Base-by-base conservation (phyloP, 345 rosid genomes). In the Ceriops tagal region DNA sequence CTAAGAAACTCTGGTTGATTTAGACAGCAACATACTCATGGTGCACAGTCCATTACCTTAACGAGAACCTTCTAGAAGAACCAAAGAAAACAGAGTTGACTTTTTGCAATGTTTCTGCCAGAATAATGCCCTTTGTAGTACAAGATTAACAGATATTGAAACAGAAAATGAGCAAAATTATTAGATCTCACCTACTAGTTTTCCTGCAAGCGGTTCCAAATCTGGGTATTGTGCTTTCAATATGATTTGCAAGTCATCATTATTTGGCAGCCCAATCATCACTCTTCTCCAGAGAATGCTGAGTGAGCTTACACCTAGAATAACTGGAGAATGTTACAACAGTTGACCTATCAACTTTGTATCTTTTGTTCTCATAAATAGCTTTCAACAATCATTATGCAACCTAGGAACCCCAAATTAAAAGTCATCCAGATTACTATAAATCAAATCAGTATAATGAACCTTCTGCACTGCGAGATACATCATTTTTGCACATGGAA, bases 241-340 rank as follows among this genome's bases (percentile, higher is more conserved):
- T 72, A 93, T 88, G 67, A 56, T 75, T 59, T 70, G 73, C 83
- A 93, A 57, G 84, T 92, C 91, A 66, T 81, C 85, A 67, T 57
- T 76, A 77, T 67, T 87, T 66, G 96, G 89, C 31, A 80, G 85
- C 74, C 79, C 78, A 70, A 93, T 83, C 90, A 89, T 82, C 73
- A 91, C 90, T 77, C 82, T 93, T 81, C 97, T 84, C 98, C 98
- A 93, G 34, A 83, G 84, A 26, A 55, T 82, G 68, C 93, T 88
- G 66, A 88, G 78, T 61, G 79, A 71, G 79, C 67, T 86, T 77
- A 88, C 88, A 78, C 90, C 97, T 91, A 68, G 74, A 66, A 74
- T 53, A 43, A 43, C 49, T 73, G 35, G 57, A 9, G 61, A 51
- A 66, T 66, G 20, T 58, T n/a, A 27, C 30, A 27, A 35, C 19